A percentile compares a stretch with the other conserved stretches of the same genome.
Evolutionary conservation across 1,139 yeast species (phyloP).

Genomic region (Candida smagusa): DNA sequence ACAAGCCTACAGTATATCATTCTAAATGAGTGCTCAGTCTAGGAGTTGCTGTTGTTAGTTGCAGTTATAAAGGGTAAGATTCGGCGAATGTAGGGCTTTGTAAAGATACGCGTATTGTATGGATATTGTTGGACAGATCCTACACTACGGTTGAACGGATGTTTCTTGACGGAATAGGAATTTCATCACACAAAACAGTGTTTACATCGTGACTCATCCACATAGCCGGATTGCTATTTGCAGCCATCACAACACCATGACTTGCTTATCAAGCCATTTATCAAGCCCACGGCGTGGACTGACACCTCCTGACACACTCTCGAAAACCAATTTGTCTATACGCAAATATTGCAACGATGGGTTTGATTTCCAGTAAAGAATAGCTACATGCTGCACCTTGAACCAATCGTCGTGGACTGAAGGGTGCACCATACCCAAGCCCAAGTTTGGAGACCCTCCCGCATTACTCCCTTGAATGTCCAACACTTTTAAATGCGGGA

Average conservation of each 20-base stretch:
- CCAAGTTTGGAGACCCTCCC: conserved; percentile 56
- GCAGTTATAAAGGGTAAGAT: no score
- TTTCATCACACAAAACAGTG: no score
- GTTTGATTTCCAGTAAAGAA: conserved; percentile 29
- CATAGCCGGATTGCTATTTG: no score
- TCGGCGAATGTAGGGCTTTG: no score
- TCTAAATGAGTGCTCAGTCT: no score
- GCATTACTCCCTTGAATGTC: conserved; percentile 51
- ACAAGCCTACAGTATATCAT: no score
- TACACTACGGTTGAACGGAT: no score
- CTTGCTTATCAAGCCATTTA: conserved; percentile 37
- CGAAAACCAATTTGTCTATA: conserved; percentile 38
- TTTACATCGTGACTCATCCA: no score
- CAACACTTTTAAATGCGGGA: conserved; percentile 33
- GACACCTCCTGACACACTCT: conserved; percentile 18
- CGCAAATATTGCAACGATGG: conserved; percentile 37
- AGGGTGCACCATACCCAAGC: conserved; percentile 52
- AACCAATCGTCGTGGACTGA: conserved; percentile 58
- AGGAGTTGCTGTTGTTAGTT: no score
- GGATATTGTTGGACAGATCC: no score
- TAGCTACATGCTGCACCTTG: conserved; percentile 53
- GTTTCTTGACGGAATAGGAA: no score
- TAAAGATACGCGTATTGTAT: no score
- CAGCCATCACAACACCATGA: conserved; percentile 4
- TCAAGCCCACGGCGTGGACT: conserved; percentile 43